A percentile compares a stretch with the other conserved stretches of the same genome.
phyloP scores from a whole-genome alignment of 352 stramenopile species.

The Phytopythium litorale region DNA sequence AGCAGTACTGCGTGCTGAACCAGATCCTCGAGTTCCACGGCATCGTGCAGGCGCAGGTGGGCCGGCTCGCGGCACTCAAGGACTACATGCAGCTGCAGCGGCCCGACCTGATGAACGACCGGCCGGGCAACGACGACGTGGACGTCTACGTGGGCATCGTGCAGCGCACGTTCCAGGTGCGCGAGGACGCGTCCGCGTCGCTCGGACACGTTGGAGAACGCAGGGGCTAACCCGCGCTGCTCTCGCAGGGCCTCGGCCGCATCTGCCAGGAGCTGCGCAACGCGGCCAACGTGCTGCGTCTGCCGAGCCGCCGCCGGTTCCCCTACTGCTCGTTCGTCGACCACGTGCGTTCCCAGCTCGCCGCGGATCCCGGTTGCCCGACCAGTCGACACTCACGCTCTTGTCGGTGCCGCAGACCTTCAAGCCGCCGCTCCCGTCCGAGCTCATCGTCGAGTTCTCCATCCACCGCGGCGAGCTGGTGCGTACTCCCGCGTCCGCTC shows the following conservation, averaged over 20 bases:
- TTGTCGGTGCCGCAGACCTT: conserved; percentile 37
- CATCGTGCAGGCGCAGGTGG: conserved; percentile 56
- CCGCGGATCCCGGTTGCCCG: background rate
- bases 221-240: background rate
- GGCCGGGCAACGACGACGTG: conserved; percentile 43
- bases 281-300: conserved; percentile 61
- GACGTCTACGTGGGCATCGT: conserved; percentile 50
- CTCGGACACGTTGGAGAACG: too few relatives aligned
- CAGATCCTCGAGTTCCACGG: conserved; percentile 84
- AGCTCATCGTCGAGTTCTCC: conserved; percentile 82
- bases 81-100: conserved; percentile 42
- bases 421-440: conserved; percentile 59
- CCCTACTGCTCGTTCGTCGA: conserved; percentile 79
- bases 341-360: conserved; percentile 37
- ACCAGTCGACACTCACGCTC: background rate
- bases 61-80: conserved; percentile 41
- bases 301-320: conserved; percentile 74
- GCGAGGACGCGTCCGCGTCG: background rate
- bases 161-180: conserved; percentile 38
- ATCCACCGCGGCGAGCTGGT: conserved; percentile 80
- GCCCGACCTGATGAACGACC: conserved; percentile 31
- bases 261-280: conserved; percentile 70
- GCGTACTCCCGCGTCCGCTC: background rate
- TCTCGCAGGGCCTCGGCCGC: conserved; percentile 23
- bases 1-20: conserved; percentile 82